phyloP scores from a whole-genome alignment of 257 asterid genomes.

The Plantago ovata region DNA sequence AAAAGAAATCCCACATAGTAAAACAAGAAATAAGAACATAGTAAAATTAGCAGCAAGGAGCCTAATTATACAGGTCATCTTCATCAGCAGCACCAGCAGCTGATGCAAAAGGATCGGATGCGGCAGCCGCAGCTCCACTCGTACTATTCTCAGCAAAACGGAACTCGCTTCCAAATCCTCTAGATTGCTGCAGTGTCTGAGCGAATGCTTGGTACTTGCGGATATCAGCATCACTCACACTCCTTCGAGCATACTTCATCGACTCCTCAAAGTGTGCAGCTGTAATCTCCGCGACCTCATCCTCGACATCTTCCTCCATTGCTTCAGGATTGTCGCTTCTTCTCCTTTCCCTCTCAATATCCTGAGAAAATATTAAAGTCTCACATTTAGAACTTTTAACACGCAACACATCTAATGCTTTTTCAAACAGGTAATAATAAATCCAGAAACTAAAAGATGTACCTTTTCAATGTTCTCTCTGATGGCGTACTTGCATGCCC shows the following conservation, averaged over 20 bases:
- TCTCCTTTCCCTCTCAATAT: constrained; percentile 49
- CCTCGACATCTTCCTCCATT: constrained; percentile 62
- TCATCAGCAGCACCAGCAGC: constrained; percentile 40
- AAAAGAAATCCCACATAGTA: no score
- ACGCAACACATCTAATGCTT: background rate
- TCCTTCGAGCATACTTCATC: constrained; percentile 56
- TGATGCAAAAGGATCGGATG: constrained; percentile 43
- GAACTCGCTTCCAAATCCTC: constrained; percentile 55
- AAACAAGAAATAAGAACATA: no score
- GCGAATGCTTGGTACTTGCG: constrained; percentile 58
- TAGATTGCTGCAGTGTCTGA: constrained; percentile 61
- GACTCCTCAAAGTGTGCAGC: constrained; percentile 60
- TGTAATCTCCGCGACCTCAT: constrained; percentile 52
- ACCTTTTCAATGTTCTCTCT: constrained; percentile 62
- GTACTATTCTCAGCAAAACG: constrained; percentile 37
- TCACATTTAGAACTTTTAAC: background rate
- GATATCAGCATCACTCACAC: constrained; percentile 52
- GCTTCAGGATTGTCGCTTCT: constrained; percentile 50
- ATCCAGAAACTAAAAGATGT: constrained; percentile 3
- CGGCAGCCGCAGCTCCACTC: constrained; percentile 12
- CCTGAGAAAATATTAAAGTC: constrained; percentile 18
- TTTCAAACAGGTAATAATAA: background rate
- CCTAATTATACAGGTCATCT: constrained; percentile 37
- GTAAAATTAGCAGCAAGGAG: background rate
- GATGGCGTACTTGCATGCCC: constrained; percentile 62